Conservation (phyloP, 2,329 filamentous ascomycete species). For the Verticillium zaregamsianum region DNA sequence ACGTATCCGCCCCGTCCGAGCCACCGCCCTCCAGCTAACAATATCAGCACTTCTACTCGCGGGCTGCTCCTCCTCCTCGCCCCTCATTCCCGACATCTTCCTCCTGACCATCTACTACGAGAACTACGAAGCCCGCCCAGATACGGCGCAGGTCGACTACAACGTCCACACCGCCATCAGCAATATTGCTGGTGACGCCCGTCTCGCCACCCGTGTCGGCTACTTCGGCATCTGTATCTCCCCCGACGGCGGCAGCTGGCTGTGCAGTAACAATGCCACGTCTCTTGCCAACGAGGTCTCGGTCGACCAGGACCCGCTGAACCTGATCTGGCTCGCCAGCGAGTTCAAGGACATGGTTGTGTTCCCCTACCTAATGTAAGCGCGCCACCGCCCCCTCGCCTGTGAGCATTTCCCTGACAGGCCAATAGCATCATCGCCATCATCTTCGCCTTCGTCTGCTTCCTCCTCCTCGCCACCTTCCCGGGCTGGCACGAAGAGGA, state of each 20-base stretch:
- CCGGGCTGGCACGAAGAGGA: slow-evolving; percentile 95
- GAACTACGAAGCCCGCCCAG: slow-evolving; percentile 74
- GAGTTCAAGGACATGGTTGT: slow-evolving; percentile 99
- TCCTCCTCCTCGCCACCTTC: slow-evolving; percentile 92
- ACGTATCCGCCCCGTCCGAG: slow-evolving; percentile 35
- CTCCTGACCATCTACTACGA: slow-evolving; percentile 97
- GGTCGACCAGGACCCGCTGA: slow-evolving; percentile 91
- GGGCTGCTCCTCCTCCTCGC: slow-evolving; percentile 94
- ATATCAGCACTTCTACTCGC: slow-evolving; percentile 77
- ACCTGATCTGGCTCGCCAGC: slow-evolving; percentile 92
- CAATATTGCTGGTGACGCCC: slow-evolving; percentile 82
- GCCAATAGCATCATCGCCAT: slow-evolving; percentile 82
- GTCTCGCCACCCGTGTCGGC: slow-evolving; percentile 85
- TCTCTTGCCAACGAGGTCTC: slow-evolving; percentile 83
- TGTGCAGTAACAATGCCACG: slow-evolving; percentile 97
- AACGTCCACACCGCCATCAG: slow-evolving; percentile 79
- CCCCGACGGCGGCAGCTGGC: slow-evolving; percentile 82
- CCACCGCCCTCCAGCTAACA: neutral
- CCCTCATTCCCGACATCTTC: slow-evolving; percentile 92
- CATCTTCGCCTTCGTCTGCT: slow-evolving; percentile 93
- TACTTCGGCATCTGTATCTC: slow-evolving; percentile 98
- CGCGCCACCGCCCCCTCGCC: slow-evolving; percentile 10
- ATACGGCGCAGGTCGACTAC: slow-evolving; percentile 86
- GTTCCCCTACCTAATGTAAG: slow-evolving; percentile 92
- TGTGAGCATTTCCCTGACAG: slow-evolving; percentile 9